A percentile compares a stretch with the other conserved stretches of the same genome.
These are phyloP conservation scores for Fusarium illudens DNA, from an alignment of 2,329 filamentous ascomycete genomes.

Conservation along the genomic window DNA sequence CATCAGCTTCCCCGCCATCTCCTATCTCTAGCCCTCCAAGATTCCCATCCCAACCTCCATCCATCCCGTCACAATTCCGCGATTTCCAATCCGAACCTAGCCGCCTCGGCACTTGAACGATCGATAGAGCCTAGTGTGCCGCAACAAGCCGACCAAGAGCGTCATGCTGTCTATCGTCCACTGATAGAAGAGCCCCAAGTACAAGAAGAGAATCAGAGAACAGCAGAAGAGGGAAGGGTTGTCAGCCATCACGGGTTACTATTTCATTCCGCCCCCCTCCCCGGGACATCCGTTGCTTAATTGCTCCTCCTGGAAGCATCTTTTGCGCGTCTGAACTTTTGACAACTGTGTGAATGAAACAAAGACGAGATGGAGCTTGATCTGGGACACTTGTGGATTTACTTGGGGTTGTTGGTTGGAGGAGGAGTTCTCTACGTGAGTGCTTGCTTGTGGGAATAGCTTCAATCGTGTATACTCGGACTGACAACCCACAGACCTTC, in stretches of 20 bases:
- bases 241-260: slow-evolving; percentile 30
- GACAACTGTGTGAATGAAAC: slow-evolving; percentile 4
- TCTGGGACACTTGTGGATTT: slow-evolving; percentile 50
- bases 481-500: slow-evolving; percentile 45
- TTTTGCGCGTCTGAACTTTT: not conserved
- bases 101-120: slow-evolving; percentile 33
- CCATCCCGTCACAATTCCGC: slow-evolving; percentile 37
- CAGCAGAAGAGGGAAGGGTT: slow-evolving; percentile 10
- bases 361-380: slow-evolving; percentile 41
- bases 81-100: slow-evolving; percentile 45
- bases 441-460: slow-evolving; percentile 7
- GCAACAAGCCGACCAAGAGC: slow-evolving; percentile 41
- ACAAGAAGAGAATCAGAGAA: slow-evolving; percentile 21
- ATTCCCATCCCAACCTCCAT: too few species aligned
- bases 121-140: slow-evolving; percentile 41
- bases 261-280: not conserved
- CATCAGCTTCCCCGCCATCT: slow-evolving; percentile 21
- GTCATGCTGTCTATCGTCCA: slow-evolving; percentile 15
- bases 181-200: slow-evolving; percentile 17
- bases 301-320: not conserved
- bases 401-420: slow-evolving; percentile 50
- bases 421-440: slow-evolving; percentile 54
- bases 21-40: slow-evolving; percentile 15
- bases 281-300: slow-evolving; percentile 13
- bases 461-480: not conserved